Conservation (phyloP, 345 rosid species). For the Eucalyptus brandiana region DNA sequence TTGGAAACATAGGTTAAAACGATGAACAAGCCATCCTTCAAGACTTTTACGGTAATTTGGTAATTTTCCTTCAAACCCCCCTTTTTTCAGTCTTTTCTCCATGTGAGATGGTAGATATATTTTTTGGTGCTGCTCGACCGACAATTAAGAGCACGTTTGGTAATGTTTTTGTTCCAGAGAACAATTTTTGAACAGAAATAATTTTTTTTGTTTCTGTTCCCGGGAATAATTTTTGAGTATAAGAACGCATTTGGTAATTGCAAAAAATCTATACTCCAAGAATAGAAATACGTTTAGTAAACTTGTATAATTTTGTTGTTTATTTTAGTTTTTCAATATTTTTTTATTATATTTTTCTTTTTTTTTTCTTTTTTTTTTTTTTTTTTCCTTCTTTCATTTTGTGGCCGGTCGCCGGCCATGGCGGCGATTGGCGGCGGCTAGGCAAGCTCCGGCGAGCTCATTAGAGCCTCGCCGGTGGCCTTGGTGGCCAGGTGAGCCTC, state of each 20-base stretch:
- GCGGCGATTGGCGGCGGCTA: accelerated
- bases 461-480: too few relatives aligned
- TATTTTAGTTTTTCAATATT: too few relatives aligned
- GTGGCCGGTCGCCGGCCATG: accelerated
- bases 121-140: neutral
- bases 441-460: too few relatives aligned
- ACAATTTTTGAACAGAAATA: too few relatives aligned
- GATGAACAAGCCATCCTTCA: neutral
- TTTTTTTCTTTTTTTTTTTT: too few relatives aligned
- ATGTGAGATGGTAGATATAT: neutral
- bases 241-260: accelerated
- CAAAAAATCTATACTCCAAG: too few relatives aligned
- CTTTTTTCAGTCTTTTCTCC: too few relatives aligned
- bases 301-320: too few relatives aligned
- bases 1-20: neutral
- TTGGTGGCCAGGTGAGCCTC: accelerated
- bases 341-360: too few relatives aligned
- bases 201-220: accelerated
- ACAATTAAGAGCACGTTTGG: neutral
- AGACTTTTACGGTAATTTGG: neutral
- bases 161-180: accelerated
- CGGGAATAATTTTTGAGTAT: too few relatives aligned
- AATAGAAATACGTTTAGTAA: too few relatives aligned
- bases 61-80: neutral
- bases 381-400: too few relatives aligned